phyloP scores from a whole-genome alignment of 2,329 filamentous ascomycete genomes.

The Monilinia aucupariae region DNA sequence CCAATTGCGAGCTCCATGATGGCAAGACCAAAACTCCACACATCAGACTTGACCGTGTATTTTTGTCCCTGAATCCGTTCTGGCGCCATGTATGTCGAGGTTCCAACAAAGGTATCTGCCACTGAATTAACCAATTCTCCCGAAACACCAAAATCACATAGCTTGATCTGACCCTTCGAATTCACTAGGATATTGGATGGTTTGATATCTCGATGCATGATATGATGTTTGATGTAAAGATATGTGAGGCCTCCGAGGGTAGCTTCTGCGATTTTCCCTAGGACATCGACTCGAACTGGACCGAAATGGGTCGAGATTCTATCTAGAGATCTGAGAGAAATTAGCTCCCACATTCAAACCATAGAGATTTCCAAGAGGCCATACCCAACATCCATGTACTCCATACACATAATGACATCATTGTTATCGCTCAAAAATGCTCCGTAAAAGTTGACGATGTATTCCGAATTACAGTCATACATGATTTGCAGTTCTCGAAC shows the following conservation, averaged over 20 bases:
- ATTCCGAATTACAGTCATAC: constrained; percentile 93
- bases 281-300: constrained; percentile 88
- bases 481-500: constrained; percentile 97
- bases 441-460: constrained; percentile 97
- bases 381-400: constrained; percentile 99
- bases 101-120: constrained; percentile 96
- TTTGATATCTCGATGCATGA: constrained; percentile 99
- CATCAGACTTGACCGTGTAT: constrained; percentile 97
- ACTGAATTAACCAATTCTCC: constrained; percentile 97
- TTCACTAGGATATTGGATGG: constrained; percentile 97
- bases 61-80: constrained; percentile 95
- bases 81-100: constrained; percentile 98
- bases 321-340: constrained; percentile 68
- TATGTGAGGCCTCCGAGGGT: constrained; percentile 91
- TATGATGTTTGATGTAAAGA: constrained; percentile 89
- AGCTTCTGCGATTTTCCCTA: constrained; percentile 96
- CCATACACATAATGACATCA: constrained; percentile 99
- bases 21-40: constrained; percentile 90
- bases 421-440: constrained; percentile 95
- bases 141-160: constrained; percentile 98
- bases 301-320: constrained; percentile 92
- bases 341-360: constrained; percentile 27
- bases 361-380: constrained; percentile 35
- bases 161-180: constrained; percentile 88
- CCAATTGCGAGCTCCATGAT: constrained; percentile 98